Base-by-base conservation (phyloP, 2,329 filamentous ascomycete genomes). In the Didymella exigua region DNA sequence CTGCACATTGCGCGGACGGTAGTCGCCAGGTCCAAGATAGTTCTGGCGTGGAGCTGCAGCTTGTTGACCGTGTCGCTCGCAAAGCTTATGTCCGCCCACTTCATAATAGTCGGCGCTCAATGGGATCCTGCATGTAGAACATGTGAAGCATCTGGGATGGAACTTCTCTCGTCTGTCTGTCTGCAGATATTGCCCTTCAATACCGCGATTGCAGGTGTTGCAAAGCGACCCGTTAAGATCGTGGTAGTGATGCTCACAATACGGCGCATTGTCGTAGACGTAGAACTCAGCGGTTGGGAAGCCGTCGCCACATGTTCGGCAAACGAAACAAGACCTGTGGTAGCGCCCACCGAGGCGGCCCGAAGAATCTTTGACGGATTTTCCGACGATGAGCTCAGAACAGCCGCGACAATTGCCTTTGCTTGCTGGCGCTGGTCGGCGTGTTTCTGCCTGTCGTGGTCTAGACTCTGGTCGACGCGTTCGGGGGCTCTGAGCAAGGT, bases 311-410 rank as follows among this genome's bases (percentile, higher is more conserved):
- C 95, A 99, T 1, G 89, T 92, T 4, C 86, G 85, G 81, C 95
- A 99, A 10, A 93, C 90, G 71, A 99, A 98, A 63, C 93, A 99
- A 4, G 89, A 84, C 74, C 96, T 96, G 81, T 99, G 95, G 75
- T 96, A 99, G 60, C 92, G 88, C 9, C 95, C 95, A 0, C 91
- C 96, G 21, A 99, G 81, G 21, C 93, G 88, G 14, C 95, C 95
- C 66, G 97, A 95, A 0, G 92, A 92, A 13, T 92, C 96, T 29
- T 93, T 96, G 54, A 99, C 87, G 1, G 92, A 96, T 77, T 97
- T 98, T 18, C 92, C 93, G 38, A 86, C 84, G 66, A 99, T 98
- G 6, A 83, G 79, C 40, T 89, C 79, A 3, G 84, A 81, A 74
- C 95, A 99, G 1, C 90, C 90, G 68, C 91, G 90, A 78, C 95